Evolutionary conservation across 345 rosid genomes (phyloP).

Genomic region (Acer campestre): DNA sequence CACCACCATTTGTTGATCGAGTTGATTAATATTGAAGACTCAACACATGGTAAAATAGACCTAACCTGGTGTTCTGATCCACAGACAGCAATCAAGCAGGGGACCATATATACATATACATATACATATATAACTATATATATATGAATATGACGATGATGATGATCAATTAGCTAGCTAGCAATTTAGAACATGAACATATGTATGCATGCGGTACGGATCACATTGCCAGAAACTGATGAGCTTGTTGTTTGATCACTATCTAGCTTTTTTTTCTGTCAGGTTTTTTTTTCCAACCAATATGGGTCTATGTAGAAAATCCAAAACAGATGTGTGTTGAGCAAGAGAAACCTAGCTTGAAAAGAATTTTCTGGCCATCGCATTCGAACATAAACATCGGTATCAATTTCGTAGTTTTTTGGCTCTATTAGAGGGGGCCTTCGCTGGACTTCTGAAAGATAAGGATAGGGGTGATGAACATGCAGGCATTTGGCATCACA

Average conservation of each 20-base stretch:
- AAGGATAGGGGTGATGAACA: conserved; percentile 11
- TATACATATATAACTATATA: too few species aligned
- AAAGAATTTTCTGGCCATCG: neutral
- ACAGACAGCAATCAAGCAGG: neutral
- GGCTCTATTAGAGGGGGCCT: neutral
- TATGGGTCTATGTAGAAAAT: neutral
- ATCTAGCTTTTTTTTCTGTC: neutral
- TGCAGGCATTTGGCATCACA: neutral
- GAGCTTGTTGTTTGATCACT: neutral
- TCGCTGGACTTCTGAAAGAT: neutral
- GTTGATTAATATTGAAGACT: neutral
- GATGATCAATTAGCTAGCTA: too few species aligned
- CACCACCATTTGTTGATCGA: neutral
- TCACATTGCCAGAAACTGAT: neutral
- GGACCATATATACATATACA: neutral
- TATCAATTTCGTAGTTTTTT: neutral
- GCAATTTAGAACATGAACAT: neutral
- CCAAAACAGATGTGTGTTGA: neutral
- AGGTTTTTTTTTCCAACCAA: neutral
- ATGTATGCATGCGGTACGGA: neutral
- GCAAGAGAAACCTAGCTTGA: neutral
- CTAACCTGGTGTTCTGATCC: neutral
- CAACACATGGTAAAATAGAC: neutral
- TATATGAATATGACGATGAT: too few species aligned
- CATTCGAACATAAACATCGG: neutral